Percentiles rank a stretch among this genome's conserved stretches.
Evolutionary conservation across 768 basidiomycete species (phyloP).

Genomic region (Auriscalpium vulgare): DNA sequence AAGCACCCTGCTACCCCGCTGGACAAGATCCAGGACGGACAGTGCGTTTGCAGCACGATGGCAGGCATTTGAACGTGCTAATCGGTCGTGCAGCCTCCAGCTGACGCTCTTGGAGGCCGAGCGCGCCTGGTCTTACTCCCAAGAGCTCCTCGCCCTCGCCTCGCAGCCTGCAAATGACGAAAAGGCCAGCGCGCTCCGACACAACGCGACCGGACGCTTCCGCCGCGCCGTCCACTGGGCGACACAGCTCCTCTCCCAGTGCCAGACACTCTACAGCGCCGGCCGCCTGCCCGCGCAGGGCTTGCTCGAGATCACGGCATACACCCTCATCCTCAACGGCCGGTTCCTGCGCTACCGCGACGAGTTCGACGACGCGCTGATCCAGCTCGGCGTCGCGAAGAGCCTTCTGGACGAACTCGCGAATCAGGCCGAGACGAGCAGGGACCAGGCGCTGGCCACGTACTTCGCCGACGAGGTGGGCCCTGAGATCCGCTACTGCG

Average conservation of each 20-base stretch:
- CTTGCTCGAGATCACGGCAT: slow-evolving; percentile 64
- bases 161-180: slow-evolving; percentile 27
- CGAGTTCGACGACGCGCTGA: slow-evolving; percentile 66
- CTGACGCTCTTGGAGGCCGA: slow-evolving; percentile 86
- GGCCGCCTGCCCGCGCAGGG: slow-evolving; percentile 47
- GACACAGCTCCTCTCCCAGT: slow-evolving; percentile 65
- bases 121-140: slow-evolving; percentile 85
- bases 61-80: slow-evolving; percentile 9
- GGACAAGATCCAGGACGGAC: slow-evolving; percentile 74
- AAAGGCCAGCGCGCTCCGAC: slow-evolving; percentile 51
- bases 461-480: slow-evolving; percentile 82
- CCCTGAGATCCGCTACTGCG: slow-evolving; percentile 87
- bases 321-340: slow-evolving; percentile 77
- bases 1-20: slow-evolving; percentile 59
- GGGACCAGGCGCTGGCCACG: slow-evolving; percentile 81
- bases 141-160: slow-evolving; percentile 56
- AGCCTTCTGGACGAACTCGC: slow-evolving; percentile 64
- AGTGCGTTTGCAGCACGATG: slow-evolving; percentile 43
- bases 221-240: slow-evolving; percentile 75
- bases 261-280: slow-evolving; percentile 51
- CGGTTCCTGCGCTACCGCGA: slow-evolving; percentile 72
- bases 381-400: slow-evolving; percentile 74
- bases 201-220: slow-evolving; percentile 73
- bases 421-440: slow-evolving; percentile 53
- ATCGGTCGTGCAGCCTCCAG: slow-evolving; percentile 47